Evolutionary conservation across 1,284 basidiomycete genomes (phyloP).

Genomic region (Peniophora sp.): DNA sequence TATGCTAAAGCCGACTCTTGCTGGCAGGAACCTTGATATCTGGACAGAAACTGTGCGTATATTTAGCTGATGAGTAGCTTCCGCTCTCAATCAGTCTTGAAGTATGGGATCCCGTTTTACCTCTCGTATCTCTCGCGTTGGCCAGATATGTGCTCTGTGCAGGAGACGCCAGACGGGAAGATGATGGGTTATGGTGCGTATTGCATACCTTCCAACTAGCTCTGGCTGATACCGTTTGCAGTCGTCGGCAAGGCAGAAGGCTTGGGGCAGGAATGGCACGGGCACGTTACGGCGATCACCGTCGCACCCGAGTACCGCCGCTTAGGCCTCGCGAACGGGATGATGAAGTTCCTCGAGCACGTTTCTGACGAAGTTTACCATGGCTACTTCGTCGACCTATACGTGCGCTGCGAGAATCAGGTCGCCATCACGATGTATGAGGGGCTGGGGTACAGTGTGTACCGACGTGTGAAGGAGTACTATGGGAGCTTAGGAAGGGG

Average conservation of each 20-base stretch:
- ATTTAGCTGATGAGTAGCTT: background rate
- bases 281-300: conserved; percentile 86
- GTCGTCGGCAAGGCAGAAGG: conserved; percentile 88
- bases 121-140: conserved; percentile 80
- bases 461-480: conserved; percentile 78
- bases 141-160: conserved; percentile 83
- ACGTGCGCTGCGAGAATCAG: conserved; percentile 76
- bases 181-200: conserved; percentile 81
- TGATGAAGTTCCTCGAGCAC: conserved; percentile 78
- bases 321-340: conserved; percentile 70
- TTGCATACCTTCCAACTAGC: background rate
- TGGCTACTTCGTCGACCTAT: conserved; percentile 86
- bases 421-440: conserved; percentile 84
- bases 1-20: background rate
- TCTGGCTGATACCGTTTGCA: conserved; percentile 19
- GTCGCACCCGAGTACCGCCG: conserved; percentile 89
- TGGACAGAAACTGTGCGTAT: conserved; percentile 85
- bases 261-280: conserved; percentile 66
- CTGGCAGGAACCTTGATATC: conserved; percentile 75
- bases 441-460: conserved; percentile 80
- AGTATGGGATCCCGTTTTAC: conserved; percentile 87
- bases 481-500: conserved; percentile 72
- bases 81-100: conserved; percentile 1
- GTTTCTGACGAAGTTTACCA: conserved; percentile 72
- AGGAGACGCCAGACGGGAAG: conserved; percentile 70